phyloP scores from a whole-genome alignment of 768 basidiomycete species.

The Tephrocybe sp. region DNA sequence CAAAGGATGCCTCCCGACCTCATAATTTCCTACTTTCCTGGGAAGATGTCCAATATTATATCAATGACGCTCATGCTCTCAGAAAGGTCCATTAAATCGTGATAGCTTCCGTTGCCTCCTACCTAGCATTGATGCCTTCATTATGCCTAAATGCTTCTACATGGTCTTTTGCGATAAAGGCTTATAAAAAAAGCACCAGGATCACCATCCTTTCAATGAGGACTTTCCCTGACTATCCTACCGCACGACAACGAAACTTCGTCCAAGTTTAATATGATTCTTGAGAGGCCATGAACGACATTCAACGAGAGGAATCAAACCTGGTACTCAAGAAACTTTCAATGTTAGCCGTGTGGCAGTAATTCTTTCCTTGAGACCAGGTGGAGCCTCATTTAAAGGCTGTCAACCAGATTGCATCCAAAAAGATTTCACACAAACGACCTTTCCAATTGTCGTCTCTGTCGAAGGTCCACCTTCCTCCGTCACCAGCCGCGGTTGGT shows the following conservation, averaged over 20 bases:
- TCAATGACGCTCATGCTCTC: neutral
- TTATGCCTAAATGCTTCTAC: neutral
- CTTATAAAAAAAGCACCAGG: neutral
- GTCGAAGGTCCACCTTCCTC: neutral
- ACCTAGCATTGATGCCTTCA: constrained; percentile 4
- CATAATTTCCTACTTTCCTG: neutral
- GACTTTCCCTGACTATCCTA: neutral
- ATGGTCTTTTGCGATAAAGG: neutral
- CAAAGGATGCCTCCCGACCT: neutral
- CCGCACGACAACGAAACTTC: neutral
- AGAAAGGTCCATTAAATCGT: neutral
- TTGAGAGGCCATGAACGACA: neutral
- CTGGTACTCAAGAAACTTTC: neutral
- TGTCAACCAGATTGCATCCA: neutral
- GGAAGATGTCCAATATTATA: neutral
- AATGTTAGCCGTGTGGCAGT: constrained; percentile 5
- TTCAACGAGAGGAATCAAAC: neutral
- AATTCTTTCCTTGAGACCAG: constrained; percentile 2
- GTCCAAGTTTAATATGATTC: neutral
- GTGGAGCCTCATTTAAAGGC: neutral
- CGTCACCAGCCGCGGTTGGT: neutral
- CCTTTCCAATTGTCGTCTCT: neutral
- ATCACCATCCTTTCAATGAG: neutral
- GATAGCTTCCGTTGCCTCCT: neutral
- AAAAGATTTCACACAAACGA: neutral